Evolutionary conservation across 2,329 filamentous ascomycete species (phyloP), one percentile per base, ranked within the genome.

Genomic region (Aspergillus calidoustus): DNA sequence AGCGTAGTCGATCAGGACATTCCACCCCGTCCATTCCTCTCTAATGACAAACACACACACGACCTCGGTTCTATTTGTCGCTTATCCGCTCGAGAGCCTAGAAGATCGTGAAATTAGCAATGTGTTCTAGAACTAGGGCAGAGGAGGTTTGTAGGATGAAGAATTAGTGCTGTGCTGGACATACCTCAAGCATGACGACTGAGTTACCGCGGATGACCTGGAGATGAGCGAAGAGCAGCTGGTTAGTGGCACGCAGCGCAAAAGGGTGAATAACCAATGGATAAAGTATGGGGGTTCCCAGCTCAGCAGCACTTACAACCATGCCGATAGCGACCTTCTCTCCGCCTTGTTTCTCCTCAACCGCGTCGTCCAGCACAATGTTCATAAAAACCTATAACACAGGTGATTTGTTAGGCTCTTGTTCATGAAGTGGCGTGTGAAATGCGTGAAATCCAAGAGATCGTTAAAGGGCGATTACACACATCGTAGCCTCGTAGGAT

Each of bases 141-240:
- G 9, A 4, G 23, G 13, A 19, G 31, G 31, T 38, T 13, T 11
- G 15, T 8, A 11, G 7, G 31, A 8, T 48, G 31, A 19, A 31
- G 44, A 22, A 9, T 48, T 19, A 25, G n/a, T 30, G 50, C 23
- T 57, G n/a, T 30, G 50, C 23, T 57, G 41, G 51, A 70, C 69
- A 52, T 59, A 78, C 92, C 81, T 99, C 96, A 59, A 99, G 87
- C 94, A 99, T 97, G 59, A 99, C 93, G 28, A 99, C 93, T 2
- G 94, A 97, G 81, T 99, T 99, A 67, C 95, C 95, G 70, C 96
- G 91, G 73, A 99, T 97, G 67, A 97, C 91, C 90, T 93, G 64
- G 30, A 54, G 30, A 31, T 19, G 47, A 43, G n/a, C 34, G 34
- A 48, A n/a, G 44, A 13, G 34, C 15, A 17, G 30, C 30, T 34